phyloP scores from a whole-genome alignment of 1,284 basidiomycete genomes.

The Mycosarcoma mackinlayi region DNA sequence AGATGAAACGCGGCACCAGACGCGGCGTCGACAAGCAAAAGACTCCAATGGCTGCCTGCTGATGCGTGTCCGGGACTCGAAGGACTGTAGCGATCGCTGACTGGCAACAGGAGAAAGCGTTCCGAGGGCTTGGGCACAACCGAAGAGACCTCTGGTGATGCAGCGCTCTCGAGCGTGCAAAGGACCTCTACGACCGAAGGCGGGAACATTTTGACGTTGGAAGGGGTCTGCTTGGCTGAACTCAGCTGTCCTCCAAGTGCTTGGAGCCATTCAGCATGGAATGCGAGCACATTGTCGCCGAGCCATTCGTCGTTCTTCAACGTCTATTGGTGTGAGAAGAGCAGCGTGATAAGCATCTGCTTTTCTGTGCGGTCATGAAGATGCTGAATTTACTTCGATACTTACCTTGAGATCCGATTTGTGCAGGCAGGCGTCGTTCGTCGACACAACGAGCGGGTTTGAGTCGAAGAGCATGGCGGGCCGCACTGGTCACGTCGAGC shows the following conservation, averaged over 20 bases:
- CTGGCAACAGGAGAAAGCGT: constrained; percentile 30
- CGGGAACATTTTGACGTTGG: constrained; percentile 34
- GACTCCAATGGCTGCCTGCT: constrained; percentile 37
- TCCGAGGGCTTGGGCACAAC: constrained; percentile 27
- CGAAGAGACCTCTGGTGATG: constrained; percentile 11
- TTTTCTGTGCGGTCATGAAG: background rate
- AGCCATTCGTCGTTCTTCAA: constrained; percentile 40
- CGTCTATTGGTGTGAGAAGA: constrained; percentile 11
- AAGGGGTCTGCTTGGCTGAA: background rate
- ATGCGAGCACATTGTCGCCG: constrained; percentile 44
- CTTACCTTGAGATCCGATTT: constrained; percentile 40
- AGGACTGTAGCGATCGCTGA: constrained; percentile 41
- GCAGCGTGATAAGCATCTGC: background rate
- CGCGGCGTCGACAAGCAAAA: constrained; percentile 24
- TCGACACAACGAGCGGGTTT: constrained; percentile 33
- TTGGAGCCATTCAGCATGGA: constrained; percentile 46
- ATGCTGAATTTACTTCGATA: background rate
- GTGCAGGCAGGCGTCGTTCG: constrained; percentile 33
- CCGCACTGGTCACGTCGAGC: too few relatives aligned
- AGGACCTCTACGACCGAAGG: constrained; percentile 43
- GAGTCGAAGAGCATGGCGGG: constrained; percentile 12
- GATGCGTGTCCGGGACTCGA: constrained; percentile 13
- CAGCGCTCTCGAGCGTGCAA: constrained; percentile 24
- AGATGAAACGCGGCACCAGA: constrained; percentile 25
- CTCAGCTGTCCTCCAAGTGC: constrained; percentile 18